Base-by-base conservation (phyloP, 306 rosid genomes). In the Corylus heterophylla region DNA sequence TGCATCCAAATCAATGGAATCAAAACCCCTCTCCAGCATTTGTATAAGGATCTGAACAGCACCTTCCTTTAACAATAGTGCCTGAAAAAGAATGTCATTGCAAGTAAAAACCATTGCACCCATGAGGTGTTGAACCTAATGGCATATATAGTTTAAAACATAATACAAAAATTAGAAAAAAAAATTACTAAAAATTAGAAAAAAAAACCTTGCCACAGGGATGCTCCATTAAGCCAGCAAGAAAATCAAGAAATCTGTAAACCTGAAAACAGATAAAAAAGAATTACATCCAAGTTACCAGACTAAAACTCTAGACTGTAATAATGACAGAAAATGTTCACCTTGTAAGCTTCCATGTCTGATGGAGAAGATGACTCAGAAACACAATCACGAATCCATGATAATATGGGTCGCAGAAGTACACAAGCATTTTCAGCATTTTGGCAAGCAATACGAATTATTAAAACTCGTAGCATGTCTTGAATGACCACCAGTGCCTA, bases 201-300 rank as follows among this genome's bases (percentile, higher is more conserved):
- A 22, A 22, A 22, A 52, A 29, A 74, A 95, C 99, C 99, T 95
- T 90, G 86, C 90, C 92, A 79, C 78, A 89, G 31, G 99, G 97
- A 88, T 95, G 98, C 93, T 91, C 98, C 86, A 88, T 83, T 79
- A 95, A 84, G 83, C 93, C 88, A 58, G 91, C 92, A 88, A 95
- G 89, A 91, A 95, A 95, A 79, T 95, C 98, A 78, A 95, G 91
- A 79, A 89, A 96, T 86, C 92, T 91, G 89, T 54, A 90, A 77
- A 95, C 88, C 98, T 95, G 87, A 82, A 87, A 77, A 83, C 51
- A 58, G 73, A 71, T 67, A 39, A 66, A 54, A 86, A 64, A 66
- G 75, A 54, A 39, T 67, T 48, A 47, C 73, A 68, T 55, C 35
- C 8, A 64, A 35, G 52, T 47, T 54, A 48, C 62, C 76, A 75